Evolutionary conservation across 140 eudicot species (phyloP), one percentile per base, ranked within the genome.

Genomic region (Oenanthe javanica): DNA sequence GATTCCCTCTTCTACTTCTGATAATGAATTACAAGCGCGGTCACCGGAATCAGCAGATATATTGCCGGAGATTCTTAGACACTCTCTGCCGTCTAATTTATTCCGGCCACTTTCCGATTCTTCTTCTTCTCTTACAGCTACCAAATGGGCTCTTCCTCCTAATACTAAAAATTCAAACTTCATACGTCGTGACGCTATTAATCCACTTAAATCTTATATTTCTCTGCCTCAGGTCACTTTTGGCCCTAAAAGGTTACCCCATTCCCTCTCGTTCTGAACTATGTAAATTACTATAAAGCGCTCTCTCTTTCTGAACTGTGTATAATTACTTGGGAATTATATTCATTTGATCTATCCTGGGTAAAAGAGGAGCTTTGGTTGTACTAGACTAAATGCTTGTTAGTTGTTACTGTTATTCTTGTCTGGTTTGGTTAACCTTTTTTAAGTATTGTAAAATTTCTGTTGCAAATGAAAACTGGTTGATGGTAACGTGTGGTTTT

Each of bases 211-310:
- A 77, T 97, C 85, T 80, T 92, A 87, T 64, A 93, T 90, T 27
- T 87, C 97, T 48, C 80, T 94, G 66, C 97, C 97, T 21, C 98
- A 92, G 79, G 97, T 90, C 80, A 92, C 92, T 4, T 92, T 94
- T 88, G 98, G 98, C 72, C 96, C 98, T 79, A 94, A 82, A 89
- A 94, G 98, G 97, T 94, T 31, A 50, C 45, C 2, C 31, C 31
- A 31, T 31, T 31, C 31, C 31, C 31, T 31, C 31, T 31, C 31
- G 31, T 31, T 31, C 31, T 31, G 31, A 31, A 31, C 31, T 31
- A 31, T 31, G 31, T 31, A 31, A 31, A 31, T 31, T 31, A 31
- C 31, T 31, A 31, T 31, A 31, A 31, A 31, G 31, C 31, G 31
- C 31, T 31, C 31, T 31, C 31, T 31, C 31, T 31, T 31, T 31